Base-by-base conservation (phyloP, 495 filamentous ascomycete genomes). In the Aspergillus heteromorphus region DNA sequence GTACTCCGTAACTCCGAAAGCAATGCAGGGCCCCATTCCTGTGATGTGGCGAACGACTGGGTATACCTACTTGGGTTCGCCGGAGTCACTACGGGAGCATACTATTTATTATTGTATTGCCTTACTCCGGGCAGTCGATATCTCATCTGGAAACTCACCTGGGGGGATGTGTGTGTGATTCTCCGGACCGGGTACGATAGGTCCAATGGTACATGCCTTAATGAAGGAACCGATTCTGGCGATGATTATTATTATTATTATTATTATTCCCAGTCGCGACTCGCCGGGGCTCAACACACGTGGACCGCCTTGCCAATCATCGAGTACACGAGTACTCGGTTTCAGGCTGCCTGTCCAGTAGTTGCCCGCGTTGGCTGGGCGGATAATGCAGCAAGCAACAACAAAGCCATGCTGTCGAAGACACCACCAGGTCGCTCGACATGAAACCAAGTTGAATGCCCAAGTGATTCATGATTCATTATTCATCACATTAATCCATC, bases 221-320 rank as follows among this genome's bases (percentile, higher is more conserved):
- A n/a, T n/a, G n/a, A n/a, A n/a, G n/a, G n/a, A n/a, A n/a, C n/a
- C n/a, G n/a, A n/a, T n/a, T n/a, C n/a, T n/a, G n/a, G n/a, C n/a
- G n/a, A n/a, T n/a, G n/a, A n/a, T n/a, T n/a, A n/a, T n/a, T n/a
- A n/a, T n/a, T n/a, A n/a, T n/a, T n/a, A n/a, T n/a, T n/a, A n/a
- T n/a, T n/a, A n/a, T n/a, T n/a, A n/a, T n/a, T n/a, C n/a, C n/a
- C n/a, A n/a, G n/a, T n/a, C n/a, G n/a, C n/a, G n/a, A n/a, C n/a
- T 48, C 45, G 17, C 14, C 25, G 16, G 27, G 34, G 40, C 38
- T 18, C 23, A 36, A 21, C 21, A 53, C 40, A 53, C 51, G 51
- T 53, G 51, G 51, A 34, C 19, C 27, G 27, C 51, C 40, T 45
- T 40, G 42, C 19, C 23, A 53, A 45, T 42, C 36, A 51, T 41